A percentile compares a stretch with the other conserved stretches of the same genome.
Conservation (phyloP, 2,329 filamentous ascomycete genomes). For the Pseudogymnoascus sp. region DNA sequence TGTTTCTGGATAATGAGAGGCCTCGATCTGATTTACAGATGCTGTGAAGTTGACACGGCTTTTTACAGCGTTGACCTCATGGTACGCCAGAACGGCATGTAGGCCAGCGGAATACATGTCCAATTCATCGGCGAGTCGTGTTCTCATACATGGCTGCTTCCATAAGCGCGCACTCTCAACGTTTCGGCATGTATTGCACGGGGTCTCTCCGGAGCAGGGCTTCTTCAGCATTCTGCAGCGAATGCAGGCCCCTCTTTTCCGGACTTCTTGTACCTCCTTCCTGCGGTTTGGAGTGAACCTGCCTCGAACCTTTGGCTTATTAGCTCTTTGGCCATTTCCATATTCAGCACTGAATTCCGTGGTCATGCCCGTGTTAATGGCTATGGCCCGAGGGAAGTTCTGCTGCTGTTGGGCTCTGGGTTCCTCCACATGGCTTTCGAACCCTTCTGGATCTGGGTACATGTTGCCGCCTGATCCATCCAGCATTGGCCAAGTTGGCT, state of each 20-base stretch:
- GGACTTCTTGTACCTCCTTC: slow-evolving; percentile 56
- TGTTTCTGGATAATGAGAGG: slow-evolving; percentile 48
- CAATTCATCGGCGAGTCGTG: slow-evolving; percentile 51
- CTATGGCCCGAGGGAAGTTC: slow-evolving; percentile 17
- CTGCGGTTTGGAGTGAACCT: slow-evolving; percentile 49
- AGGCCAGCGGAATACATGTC: slow-evolving; percentile 56
- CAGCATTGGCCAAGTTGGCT: slow-evolving; percentile 24
- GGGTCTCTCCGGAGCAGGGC: slow-evolving; percentile 54
- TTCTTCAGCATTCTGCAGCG: slow-evolving; percentile 58
- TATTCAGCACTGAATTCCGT: slow-evolving; percentile 27
- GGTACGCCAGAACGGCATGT: slow-evolving; percentile 53
- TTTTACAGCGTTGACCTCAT: slow-evolving; percentile 48
- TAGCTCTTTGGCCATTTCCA: slow-evolving; percentile 23
- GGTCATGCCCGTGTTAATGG: slow-evolving; percentile 22
- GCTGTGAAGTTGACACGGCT: slow-evolving; percentile 40
- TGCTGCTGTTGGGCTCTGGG: slow-evolving; percentile 11
- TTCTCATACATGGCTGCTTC: slow-evolving; percentile 54
- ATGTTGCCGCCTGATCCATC: slow-evolving; percentile 18
- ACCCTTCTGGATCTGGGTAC: slow-evolving; percentile 17
- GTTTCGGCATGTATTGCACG: slow-evolving; percentile 55
- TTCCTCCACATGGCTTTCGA: slow-evolving; percentile 11
- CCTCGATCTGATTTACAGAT: slow-evolving; percentile 38
- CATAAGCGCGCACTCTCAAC: slow-evolving; percentile 57
- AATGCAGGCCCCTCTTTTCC: slow-evolving; percentile 57
- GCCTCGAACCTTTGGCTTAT: slow-evolving; percentile 41